Base-by-base conservation (phyloP, 306 rosid species). In the Abrus pulchellus region DNA sequence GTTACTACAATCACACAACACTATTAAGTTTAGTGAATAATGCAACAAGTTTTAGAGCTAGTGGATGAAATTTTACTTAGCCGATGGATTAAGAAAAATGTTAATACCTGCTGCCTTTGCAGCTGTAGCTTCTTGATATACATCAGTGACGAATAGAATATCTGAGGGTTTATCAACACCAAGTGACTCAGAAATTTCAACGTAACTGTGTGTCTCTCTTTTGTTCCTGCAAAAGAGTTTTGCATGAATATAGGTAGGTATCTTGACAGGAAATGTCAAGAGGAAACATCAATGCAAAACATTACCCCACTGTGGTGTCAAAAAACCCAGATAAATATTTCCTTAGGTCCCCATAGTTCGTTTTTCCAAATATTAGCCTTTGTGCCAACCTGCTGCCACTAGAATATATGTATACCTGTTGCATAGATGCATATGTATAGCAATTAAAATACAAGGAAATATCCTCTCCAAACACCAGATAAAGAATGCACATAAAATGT, bases 321-420 rank as follows among this genome's bases (percentile, higher is more conserved):
- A 95, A 95, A 87, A 88, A 95, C 43, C 97, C 99, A 76, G 93
- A 91, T 81, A 95, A 77, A 77, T 85, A 93, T 82, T 93, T 83
- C 81, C 98, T 89, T 14, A 95, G 89, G 82, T 95, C 97, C 70
- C 99, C 99, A 78, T 87, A 84, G 77, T 87, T 91, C 32, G 97
- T 90, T 78, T 92, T 83, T 49, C 98, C 97, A 80, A 94, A 94
- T 82, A 94, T 72, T 49, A 95, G 94, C 87, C 96, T 91, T 79
- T 95, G 99, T 0, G 98, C 97, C 90, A 93, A 85, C 80, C 99
- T 89, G 90, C 99, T 95, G 59, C 99, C 98, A 73, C 99, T 95
- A 5, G 99, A 95, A 89, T 95, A 95, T 76, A 95, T 93, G 88
- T 93, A 95, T 34, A 90, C 96, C 99, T 95, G 88, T 80, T 44